Base-by-base conservation (phyloP, 192 early-diverging fungal species). In the Mortierella hygrophila region DNA sequence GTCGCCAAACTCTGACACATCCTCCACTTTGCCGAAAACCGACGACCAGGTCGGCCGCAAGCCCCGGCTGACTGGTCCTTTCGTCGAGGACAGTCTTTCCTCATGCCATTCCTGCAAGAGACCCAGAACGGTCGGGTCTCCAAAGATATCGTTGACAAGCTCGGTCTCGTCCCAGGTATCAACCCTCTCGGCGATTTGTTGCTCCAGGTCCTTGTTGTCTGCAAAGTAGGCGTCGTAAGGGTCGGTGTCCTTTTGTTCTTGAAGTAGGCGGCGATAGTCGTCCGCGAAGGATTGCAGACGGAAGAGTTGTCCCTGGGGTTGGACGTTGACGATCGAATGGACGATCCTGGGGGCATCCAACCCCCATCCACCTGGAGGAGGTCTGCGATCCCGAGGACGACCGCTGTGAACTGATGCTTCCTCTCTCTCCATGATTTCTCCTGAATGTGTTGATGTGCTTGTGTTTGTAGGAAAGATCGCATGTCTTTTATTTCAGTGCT, bases 1-100 rank as follows among this genome's bases (percentile, higher is more conserved):
- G n/a, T 86, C 84, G 3, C 84, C 84, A 60, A 52, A 55, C 37
- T 86, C 84, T 13, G 74, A 78, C 7, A 77, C 60, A 4, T 77
- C 79, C 6, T 77, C 84, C 2, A 68, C 75, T 38, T 76, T 71
- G 1, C 84, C 84, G 46, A 70, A 86, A 18, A 78, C 49, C 8
- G 84, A 81, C 3, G 75, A 49, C 84, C 84, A 86, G 1, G 79
- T 81, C 13, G 84, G 84, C 10, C 84, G 84, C 57, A 86, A 26
- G 10, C 10, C 26, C 26, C 60, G 60, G 9, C 11, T 35, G 32
- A 6, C 38, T 63, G 9, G 38, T 76, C 74, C 42, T 37, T 37
- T 11, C 6, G 15, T 76, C 65, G 46, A 75, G 49, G n/a, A 37
- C 6, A 83, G 11, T 46, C 44, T 38, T 6, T 52, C 52, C 1